Base-by-base conservation (phyloP, 2,329 filamentous ascomycete genomes). In the Alternaria consortialis region DNA sequence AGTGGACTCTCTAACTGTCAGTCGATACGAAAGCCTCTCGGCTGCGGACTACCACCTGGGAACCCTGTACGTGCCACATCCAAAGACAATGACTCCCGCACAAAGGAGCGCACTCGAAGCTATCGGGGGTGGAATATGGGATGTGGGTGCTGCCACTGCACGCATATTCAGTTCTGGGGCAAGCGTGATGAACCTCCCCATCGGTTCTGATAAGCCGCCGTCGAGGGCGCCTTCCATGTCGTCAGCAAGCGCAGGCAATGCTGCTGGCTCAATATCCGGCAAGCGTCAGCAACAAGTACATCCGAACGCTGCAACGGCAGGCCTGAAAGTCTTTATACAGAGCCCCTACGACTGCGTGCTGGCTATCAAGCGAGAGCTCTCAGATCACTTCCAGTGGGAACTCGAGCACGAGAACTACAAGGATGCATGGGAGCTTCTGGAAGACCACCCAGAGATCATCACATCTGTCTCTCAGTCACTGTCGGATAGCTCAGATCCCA, bases 301-400 rank as follows among this genome's bases (percentile, higher is more conserved):
- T 65, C 84, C 82, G 47, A 81, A 85, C 66, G 80, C 81, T 17
- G 78, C 81, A 5, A 84, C 84, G 9, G 82, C 85, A 37, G 89
- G 89, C 7, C 83, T 90, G 67, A 91, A 98, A 73, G 91, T 99
- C 15, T 97, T 97, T 75, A 92, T 99, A 40, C 93, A 97, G 72
- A 97, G 93, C 70, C 95, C 95, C 0, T 99, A 96, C 74, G 95
- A 99, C 79, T 98, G 94, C 71, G 90, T 98, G n/a, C 82, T 97
- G 56, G 92, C 93, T 0, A 92, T 95, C 2, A 94, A 94, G 75
- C 86, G 95, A 68, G 94, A 97, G 72, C 84, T 97, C 15, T 84
- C 88, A 4, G 95, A 99, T 78, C 93, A 97, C 72, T 82, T 98
- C 23, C 83, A 85, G 7, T 99, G 94, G 94, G 83, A 98, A 13